A percentile compares a stretch with the other conserved stretches of the same genome.
phyloP scores from a whole-genome alignment of 305 asterid genomes.

The Fraxinus floribunda region DNA sequence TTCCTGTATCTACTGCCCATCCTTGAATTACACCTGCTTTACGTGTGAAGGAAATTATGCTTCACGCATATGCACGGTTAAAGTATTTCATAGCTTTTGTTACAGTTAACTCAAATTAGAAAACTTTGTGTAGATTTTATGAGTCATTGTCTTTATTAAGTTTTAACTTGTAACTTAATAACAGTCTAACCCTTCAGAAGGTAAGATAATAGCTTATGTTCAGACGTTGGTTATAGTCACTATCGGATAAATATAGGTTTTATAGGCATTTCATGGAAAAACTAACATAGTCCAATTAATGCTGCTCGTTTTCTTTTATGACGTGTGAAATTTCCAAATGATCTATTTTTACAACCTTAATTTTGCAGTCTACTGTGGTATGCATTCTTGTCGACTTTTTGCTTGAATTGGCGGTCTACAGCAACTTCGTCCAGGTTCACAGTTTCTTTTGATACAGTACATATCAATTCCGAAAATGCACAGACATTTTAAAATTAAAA shows the following conservation, averaged over 20 bases:
- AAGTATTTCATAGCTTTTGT: neutral
- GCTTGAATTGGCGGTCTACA: constrained; percentile 61
- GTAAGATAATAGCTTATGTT: neutral
- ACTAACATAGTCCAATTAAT: neutral
- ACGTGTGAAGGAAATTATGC: neutral
- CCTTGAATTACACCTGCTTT: neutral
- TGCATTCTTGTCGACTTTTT: constrained; percentile 67
- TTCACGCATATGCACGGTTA: neutral
- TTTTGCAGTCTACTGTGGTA: constrained; percentile 59
- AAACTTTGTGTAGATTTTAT: neutral
- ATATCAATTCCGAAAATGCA: neutral
- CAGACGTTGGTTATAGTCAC: neutral
- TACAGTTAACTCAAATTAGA: neutral
- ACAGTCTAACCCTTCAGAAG: neutral
- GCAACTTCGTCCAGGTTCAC: constrained; percentile 70
- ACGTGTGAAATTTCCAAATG: neutral
- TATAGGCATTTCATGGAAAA: neutral
- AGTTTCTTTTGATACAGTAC: constrained; percentile 10
- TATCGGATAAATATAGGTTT: neutral
- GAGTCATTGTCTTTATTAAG: neutral
- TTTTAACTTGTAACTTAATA: neutral
- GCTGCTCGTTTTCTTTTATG: neutral
- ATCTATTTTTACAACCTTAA: constrained; percentile 15
- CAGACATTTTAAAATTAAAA: constrained; percentile 6
- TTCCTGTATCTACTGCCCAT: neutral